These are phyloP conservation scores for Aspergillus flavus DNA, from an alignment of 2,329 filamentous ascomycete genomes.

Conservation along the genomic window DNA sequence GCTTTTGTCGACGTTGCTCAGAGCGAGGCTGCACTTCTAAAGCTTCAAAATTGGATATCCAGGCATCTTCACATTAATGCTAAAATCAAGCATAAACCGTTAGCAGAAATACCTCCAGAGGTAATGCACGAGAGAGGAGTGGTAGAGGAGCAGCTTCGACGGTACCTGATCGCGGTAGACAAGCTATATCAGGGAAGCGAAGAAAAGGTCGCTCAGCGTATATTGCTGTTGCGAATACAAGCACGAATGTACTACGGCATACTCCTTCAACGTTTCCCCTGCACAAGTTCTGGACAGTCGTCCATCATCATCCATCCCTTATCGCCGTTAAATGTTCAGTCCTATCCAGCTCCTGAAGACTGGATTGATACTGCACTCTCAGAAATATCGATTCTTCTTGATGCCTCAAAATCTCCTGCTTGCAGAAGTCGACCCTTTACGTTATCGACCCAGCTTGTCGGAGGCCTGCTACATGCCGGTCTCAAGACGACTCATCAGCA, in stretches of 20 bases:
- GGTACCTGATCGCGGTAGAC: constrained; percentile 1
- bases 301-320: background rate
- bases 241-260: constrained; percentile 18
- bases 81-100: constrained; percentile 8
- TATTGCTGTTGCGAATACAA: constrained; percentile 18
- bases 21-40: constrained; percentile 19
- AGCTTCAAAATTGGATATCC: constrained; percentile 26
- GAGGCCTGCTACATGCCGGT: constrained; percentile 26
- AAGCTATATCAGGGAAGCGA: background rate
- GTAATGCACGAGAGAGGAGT: constrained; percentile 14
- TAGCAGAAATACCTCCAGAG: constrained; percentile 6
- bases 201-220: background rate
- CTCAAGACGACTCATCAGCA: constrained; percentile 20
- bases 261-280: constrained; percentile 14
- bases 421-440: constrained; percentile 20
- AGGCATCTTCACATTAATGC: constrained; percentile 21
- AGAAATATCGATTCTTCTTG: background rate
- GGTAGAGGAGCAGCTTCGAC: constrained; percentile 13
- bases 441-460: constrained; percentile 26
- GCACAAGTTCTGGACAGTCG: background rate
- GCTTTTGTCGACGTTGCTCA: constrained; percentile 9
- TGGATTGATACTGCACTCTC: background rate
- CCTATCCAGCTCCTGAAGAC: background rate
- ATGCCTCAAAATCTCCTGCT: background rate
- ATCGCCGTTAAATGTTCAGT: background rate